Base-by-base conservation (phyloP, 495 filamentous ascomycete species). In the Podospora tetraspora region DNA sequence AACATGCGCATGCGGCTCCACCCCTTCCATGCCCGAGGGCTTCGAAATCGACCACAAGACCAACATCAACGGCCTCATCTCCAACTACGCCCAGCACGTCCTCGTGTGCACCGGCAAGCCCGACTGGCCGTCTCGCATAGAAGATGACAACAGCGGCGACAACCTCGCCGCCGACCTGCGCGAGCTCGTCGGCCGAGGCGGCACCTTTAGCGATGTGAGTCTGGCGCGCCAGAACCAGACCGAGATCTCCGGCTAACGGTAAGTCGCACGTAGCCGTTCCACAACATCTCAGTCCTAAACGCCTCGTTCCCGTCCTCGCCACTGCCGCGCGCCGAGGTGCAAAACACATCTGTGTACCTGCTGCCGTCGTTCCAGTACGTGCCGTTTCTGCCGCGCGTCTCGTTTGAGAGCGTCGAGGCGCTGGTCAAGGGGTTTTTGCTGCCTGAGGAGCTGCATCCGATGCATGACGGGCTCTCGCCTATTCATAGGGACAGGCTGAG, bases 361-460 rank as follows among this genome's bases (percentile, higher is more conserved):
- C 86, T 95, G 16, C 93, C 93, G 19, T 84, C 84, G 72, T 93
- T 95, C 84, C 88, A 88, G 80, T 92, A 91, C 72, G 80, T 96
- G 10, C 88, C 90, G 0, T 84, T 82, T 32, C 86, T 97, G n/a
- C 86, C 88, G 11, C 74, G 83, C 23, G 78, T 80, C 0, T 84
- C 82, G 0, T 81, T 82, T 62, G 78, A 82, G 56, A 77, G 79
- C 32, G 79, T 86, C 29, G 77, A 87, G 73, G 80, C 80, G 0
- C 78, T 91, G 12, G 82, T 86, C 21, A 85, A 84, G 69, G 88
- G 83, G 7, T 86, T 82, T 74, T 66, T 90, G 3, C 79, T 86
- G 13, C 88, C 90, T 0, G 78, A 83, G 29, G 79, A 83, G 70
- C 82, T 92, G 19, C 86, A 90, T 69, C 74, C 82, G 0, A 81